phyloP scores from a whole-genome alignment of 2,329 filamentous ascomycete species.

The Chrysosporium queenslandicum region DNA sequence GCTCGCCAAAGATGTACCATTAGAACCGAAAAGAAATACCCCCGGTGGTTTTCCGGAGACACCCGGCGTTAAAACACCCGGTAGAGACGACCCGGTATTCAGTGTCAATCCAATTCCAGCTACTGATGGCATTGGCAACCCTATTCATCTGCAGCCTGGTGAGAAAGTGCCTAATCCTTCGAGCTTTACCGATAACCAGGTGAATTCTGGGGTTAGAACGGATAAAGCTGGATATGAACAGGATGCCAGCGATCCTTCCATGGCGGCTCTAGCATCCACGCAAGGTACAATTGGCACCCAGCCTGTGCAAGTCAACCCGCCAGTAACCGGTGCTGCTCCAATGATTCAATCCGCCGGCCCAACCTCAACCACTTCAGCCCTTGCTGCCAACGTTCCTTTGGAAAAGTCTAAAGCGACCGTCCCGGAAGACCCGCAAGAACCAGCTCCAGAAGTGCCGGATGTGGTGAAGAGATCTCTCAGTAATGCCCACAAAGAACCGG shows the following conservation, averaged over 20 bases:
- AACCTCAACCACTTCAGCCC: conserved; percentile 36
- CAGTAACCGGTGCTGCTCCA: conserved; percentile 27
- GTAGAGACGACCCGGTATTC: conserved; percentile 34
- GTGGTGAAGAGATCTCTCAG: conserved; percentile 38
- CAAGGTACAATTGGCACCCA: conserved; percentile 33
- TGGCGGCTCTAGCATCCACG: conserved; percentile 37
- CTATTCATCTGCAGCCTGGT: conserved; percentile 66
- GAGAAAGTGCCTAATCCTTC: conserved; percentile 64
- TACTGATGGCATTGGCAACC: conserved; percentile 57
- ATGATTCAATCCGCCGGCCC: conserved; percentile 45
- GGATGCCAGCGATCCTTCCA: conserved; percentile 46
- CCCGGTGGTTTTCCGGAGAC: conserved; percentile 67
- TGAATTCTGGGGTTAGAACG: conserved; percentile 54
- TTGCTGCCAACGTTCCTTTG: conserved; percentile 38
- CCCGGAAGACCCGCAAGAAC: conserved; percentile 30
- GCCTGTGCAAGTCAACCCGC: conserved; percentile 39
- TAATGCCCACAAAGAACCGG: conserved; percentile 51
- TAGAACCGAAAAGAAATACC: conserved; percentile 42
- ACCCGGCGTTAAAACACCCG: conserved; percentile 46
- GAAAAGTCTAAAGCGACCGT: conserved; percentile 32
- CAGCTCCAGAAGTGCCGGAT: conserved; percentile 35
- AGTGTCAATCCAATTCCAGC: conserved; percentile 50
- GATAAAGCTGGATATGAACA: conserved; percentile 84
- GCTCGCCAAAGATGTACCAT: conserved; percentile 57
- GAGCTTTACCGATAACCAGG: conserved; percentile 57